Base-by-base conservation (phyloP, 768 basidiomycete genomes). In the Kondoa malvinella region DNA sequence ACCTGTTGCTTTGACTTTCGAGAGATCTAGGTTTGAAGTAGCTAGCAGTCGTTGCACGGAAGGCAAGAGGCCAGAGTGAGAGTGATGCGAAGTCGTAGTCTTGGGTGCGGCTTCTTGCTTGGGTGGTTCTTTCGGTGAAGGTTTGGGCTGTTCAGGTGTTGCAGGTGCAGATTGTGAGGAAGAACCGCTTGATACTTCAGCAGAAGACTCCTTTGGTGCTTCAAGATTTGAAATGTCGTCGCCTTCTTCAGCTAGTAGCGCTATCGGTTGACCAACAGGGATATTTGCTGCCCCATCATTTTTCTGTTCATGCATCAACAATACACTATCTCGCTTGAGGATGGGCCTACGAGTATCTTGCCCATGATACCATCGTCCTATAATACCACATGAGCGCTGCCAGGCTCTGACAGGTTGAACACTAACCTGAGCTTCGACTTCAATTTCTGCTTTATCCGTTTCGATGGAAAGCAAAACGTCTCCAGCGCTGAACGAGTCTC, bases 311-410 rank as follows among this genome's bases (percentile, higher is more conserved):
- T n/a, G 66, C 27, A 40, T 32, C 15, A 1, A 29, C 31, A 27
- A 30, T 59, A 14, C 40, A 50, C 25, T 59, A 8, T 59, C 30
- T 4, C 4, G 14, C 58, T 4, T n/a, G n/a, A n/a, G n/a, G n/a
- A n/a, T n/a, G n/a, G n/a, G n/a, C n/a, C n/a, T n/a, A 92, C 92
- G 67, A 99, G 86, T 73, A 99, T 95, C 83, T 97, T 97, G 65
- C 88, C 94, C 69, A 99, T 81, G 71, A 97, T 79, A 72, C 95
- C 95, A 73, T 99, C 95, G 57, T 97, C 95, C 80, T 92, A 92
- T 50, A 21, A 8, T 8, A 21, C 40, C 21, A 50, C 40, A 8
- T 21, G 40, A 50, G 40, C 21, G 21, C 40, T 50, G 40, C 40
- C 12, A 8, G 8, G 8, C 21, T 8, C 40, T 50, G 8, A 50